phyloP scores from a whole-genome alignment of 2,329 filamentous ascomycete species.

The Cladosporium sp. region DNA sequence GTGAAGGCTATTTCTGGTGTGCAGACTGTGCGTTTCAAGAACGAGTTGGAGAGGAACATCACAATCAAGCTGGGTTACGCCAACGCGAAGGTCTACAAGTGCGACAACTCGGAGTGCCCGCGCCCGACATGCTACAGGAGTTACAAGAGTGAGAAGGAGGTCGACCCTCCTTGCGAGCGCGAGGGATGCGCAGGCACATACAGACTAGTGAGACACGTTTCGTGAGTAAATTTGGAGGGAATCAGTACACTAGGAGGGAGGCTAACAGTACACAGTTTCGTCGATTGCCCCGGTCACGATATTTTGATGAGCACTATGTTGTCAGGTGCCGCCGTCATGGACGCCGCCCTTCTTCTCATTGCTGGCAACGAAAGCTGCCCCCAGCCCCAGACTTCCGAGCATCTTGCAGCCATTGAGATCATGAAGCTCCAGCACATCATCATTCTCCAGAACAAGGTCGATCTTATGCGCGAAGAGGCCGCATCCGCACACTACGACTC shows the following conservation, averaged over 20 bases:
- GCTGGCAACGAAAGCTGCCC: conserved; percentile 98
- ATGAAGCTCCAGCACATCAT: conserved; percentile 99
- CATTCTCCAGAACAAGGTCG: conserved; percentile 99
- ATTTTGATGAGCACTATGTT: conserved; percentile 99
- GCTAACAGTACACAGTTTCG: conserved; percentile 61
- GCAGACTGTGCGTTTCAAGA: conserved; percentile 99
- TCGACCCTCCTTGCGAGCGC: conserved; percentile 93
- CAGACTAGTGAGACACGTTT: conserved; percentile 85
- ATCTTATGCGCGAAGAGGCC: conserved; percentile 94
- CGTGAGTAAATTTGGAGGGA: conserved; percentile 60
- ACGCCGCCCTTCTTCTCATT: conserved; percentile 92
- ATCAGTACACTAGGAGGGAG: neutral
- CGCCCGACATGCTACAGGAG: conserved; percentile 93
- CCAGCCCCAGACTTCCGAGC: conserved; percentile 97
- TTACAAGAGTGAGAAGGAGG: conserved; percentile 98
- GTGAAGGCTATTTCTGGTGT: conserved; percentile 99
- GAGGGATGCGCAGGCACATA: conserved; percentile 89
- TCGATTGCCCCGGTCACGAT: conserved; percentile 98
- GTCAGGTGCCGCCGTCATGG: conserved; percentile 99
- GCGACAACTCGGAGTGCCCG: conserved; percentile 87
- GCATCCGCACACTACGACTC: conserved; percentile 94
- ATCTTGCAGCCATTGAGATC: conserved; percentile 98
- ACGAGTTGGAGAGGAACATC: conserved; percentile 98
- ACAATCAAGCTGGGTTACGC: conserved; percentile 99
- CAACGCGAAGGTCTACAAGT: conserved; percentile 99